Conservation (phyloP, 345 rosid species). For the Hibiscus tridactylites region DNA sequence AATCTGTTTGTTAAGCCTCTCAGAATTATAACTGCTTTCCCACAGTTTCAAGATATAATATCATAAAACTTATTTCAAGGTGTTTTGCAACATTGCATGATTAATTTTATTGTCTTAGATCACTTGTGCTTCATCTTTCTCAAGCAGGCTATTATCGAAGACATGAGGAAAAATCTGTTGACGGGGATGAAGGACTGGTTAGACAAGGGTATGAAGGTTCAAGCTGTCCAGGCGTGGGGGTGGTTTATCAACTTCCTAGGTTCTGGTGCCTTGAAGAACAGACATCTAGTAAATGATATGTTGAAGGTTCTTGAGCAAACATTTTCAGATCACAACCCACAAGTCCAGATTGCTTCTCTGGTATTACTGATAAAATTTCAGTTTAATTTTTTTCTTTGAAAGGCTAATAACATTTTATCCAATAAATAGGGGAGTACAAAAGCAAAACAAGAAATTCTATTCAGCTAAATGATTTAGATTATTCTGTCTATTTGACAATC, state of each 20-base stretch:
- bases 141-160: slow-evolving; percentile 30
- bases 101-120: background rate
- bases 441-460: background rate
- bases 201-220: slow-evolving; percentile 40
- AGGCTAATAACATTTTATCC: background rate
- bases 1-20: background rate
- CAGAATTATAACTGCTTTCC: background rate
- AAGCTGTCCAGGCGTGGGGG: slow-evolving; percentile 50
- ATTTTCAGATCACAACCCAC: slow-evolving; percentile 39
- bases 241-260: slow-evolving; percentile 49
- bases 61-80: background rate
- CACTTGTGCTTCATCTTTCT: slow-evolving; percentile 9
- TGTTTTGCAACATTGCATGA: background rate
- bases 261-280: slow-evolving; percentile 27
- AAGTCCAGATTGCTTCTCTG: slow-evolving; percentile 56
- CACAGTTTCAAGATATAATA: background rate
- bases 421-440: background rate
- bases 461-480: background rate
- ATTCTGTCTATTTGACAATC: background rate
- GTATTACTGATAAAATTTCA: slow-evolving; percentile 19
- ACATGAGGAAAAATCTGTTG: slow-evolving; percentile 34
- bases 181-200: slow-evolving; percentile 33
- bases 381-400: background rate
- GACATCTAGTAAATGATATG: slow-evolving; percentile 42
- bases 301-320: slow-evolving; percentile 46